Conservation (phyloP, 805 yeast genomes). For the Kuraishia hungarica region DNA sequence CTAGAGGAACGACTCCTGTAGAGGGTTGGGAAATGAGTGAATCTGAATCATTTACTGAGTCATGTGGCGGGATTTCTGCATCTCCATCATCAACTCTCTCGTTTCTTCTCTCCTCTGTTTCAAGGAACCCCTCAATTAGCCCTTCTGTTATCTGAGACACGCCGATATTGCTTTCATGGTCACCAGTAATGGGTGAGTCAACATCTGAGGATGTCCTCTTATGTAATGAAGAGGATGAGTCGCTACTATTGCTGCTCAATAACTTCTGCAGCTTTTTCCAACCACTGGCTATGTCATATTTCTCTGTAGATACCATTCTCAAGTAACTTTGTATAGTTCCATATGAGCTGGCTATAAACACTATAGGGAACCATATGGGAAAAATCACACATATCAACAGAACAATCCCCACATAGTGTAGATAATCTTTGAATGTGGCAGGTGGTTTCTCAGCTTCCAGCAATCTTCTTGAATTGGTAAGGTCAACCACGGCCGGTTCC, state of each 20-base stretch:
- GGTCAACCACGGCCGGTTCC: constrained; percentile 45
- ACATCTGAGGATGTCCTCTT: neutral
- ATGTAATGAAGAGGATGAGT: neutral
- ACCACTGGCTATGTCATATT: neutral
- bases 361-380: constrained; percentile 45
- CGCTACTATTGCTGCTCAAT: neutral
- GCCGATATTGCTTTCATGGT: neutral
- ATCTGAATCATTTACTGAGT: neutral
- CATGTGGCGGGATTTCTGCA: neutral
- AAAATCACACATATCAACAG: constrained; percentile 16
- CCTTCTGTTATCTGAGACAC: neutral
- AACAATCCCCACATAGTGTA: constrained; percentile 7
- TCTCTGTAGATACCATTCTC: neutral
- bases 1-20: neutral
- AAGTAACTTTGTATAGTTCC: constrained; percentile 5
- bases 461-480: constrained; percentile 22
- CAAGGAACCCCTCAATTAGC: constrained; percentile 1
- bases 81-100: neutral
- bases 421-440: neutral
- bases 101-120: neutral
- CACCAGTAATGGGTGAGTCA: neutral
- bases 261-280: neutral
- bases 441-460: constrained; percentile 4
- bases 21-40: neutral
- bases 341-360: constrained; percentile 22